phyloP scores from a whole-genome alignment of 192 early-diverging fungal species.

The Anaeromyces robustus region DNA sequence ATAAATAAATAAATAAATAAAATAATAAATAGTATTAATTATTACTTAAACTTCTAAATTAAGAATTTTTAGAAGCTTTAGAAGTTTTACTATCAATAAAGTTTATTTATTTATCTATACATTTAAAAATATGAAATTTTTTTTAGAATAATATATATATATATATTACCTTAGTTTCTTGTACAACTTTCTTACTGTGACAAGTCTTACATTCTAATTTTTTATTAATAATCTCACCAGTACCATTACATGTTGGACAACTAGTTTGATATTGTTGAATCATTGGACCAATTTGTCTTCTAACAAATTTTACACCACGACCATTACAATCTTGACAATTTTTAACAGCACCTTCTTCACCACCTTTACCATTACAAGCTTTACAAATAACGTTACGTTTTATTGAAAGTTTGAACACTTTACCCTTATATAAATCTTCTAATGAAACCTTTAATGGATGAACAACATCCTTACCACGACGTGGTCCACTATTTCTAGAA shows the following conservation, averaged over 20 bases:
- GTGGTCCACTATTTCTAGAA: slow-evolving; percentile 56
- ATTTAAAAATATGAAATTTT: no score
- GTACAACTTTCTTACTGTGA: slow-evolving; percentile 68
- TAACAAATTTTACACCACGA: slow-evolving; percentile 72
- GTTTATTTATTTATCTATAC: no score
- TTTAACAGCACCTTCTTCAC: slow-evolving; percentile 86
- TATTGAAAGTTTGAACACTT: slow-evolving; percentile 87
- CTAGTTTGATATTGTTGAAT: slow-evolving; percentile 98
- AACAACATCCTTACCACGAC: slow-evolving; percentile 86
- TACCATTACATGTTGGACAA: slow-evolving; percentile 76
- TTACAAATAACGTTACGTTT: slow-evolving; percentile 83
- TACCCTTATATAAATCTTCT: slow-evolving; percentile 78
- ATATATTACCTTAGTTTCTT: slow-evolving; percentile 84
- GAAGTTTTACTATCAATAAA: no score
- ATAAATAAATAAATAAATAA: no score
- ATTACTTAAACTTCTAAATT: no score
- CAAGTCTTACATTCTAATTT: slow-evolving; percentile 84
- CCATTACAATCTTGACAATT: slow-evolving; percentile 74
- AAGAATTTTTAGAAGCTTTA: no score
- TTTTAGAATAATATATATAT: not conserved
- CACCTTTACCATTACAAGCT: slow-evolving; percentile 90
- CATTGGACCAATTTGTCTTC: slow-evolving; percentile 98
- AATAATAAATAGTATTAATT: no score
- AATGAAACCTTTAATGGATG: slow-evolving; percentile 72
- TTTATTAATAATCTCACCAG: slow-evolving; percentile 78